Evolutionary conservation across 306 rosid species (phyloP), one percentile per base, ranked within the genome.

Genomic region (Myrica gale): DNA sequence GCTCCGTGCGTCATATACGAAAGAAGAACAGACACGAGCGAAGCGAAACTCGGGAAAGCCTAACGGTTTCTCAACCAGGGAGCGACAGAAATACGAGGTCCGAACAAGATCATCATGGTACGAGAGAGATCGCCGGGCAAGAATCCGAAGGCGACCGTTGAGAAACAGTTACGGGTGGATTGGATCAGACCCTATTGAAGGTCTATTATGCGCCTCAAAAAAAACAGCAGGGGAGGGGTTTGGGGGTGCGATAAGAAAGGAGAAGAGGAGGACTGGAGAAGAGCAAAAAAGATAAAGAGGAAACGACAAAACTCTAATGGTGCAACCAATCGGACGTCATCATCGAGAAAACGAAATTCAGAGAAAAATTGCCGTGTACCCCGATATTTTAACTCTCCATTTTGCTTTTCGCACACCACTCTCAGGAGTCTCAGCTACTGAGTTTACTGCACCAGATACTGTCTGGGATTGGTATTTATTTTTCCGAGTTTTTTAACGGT

Each of bases 151-250:
- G 71, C 82, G 78, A 68, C 70, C 43, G 79, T 69, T 78, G 60
- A 26, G 21, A 41, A 65, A 65, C 50, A 65, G 70, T 65, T 65
- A 16, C 37, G 42, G 15, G 46, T 26, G 51, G 26, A 43, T 37
- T 60, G 73, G 82, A 73, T 68, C 73, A 82, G 85, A 75, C 51
- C 83, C 74, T 66, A 45, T 60, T 45, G 26, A 5, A 51, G 37
- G 76, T 78, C 81, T 53, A 45, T 57, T 20, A 39, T 71, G 77
- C 69, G 52, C 80, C 73, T 53, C 53, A 37, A 9, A 61, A 26
- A 57, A 37, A 7, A 21, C 41, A 20, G 5, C 11, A 15, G 57
- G 46, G 32, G n/a, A 15, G 43, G 9, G 32, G 21, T n/a, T 65
- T 65, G 23, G 2, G 70, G 15, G 23, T n/a, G 8, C 15, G 42